These are phyloP conservation scores for carrot (Daucus carota) DNA, from an alignment of 129 eudicot species.

Conservation along the genomic window DH1_v3.0 NC_030383.2:9872501-9873000, in stretches of 20 bases:
- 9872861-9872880: background rate
- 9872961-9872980: background rate
- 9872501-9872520: background rate
- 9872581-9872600: background rate
- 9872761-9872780: background rate
- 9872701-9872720: background rate
- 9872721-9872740: background rate
- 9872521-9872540: background rate
- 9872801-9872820: background rate
- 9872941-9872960: background rate
- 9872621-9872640: background rate
- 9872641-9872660: background rate
- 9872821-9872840: background rate
- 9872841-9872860: background rate
- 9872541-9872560: too few relatives aligned
- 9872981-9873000: background rate
- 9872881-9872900: background rate
- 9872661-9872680: background rate
- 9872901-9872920: background rate
- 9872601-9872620: background rate
- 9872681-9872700: background rate
- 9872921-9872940: background rate
- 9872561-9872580: background rate
- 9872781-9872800: background rate
- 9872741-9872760: background rate